Percentiles rank a stretch among this genome's conserved stretches.
Evolutionary conservation across 345 rosid genomes (phyloP).

Genomic region (Alliaria petiolata): DNA sequence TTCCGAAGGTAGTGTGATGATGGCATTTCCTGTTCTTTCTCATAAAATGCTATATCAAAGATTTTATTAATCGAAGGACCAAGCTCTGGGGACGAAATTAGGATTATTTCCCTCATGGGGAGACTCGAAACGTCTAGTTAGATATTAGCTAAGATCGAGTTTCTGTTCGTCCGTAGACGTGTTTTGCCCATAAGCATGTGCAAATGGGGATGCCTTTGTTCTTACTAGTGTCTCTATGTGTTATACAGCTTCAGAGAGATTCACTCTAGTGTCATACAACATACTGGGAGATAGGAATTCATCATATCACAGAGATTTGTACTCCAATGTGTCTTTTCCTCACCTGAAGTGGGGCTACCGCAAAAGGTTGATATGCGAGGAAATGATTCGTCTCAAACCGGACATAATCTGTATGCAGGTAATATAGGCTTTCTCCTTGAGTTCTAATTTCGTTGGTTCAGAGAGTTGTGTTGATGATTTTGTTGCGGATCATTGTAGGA

Average conservation of each 20-base stretch:
- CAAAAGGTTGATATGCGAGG: constrained; percentile 57
- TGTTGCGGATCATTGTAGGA: constrained; percentile 44
- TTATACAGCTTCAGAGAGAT: constrained; percentile 41
- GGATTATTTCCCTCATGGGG: too few relatives aligned
- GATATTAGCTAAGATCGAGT: neutral
- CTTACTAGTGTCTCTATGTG: neutral
- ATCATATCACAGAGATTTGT: constrained; percentile 56
- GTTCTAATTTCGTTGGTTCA: neutral
- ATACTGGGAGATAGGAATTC: constrained; percentile 73
- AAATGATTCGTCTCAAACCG: constrained; percentile 52
- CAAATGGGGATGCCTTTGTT: too few relatives aligned
- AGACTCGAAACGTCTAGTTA: neutral
- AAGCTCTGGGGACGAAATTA: too few relatives aligned
- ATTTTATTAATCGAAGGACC: too few relatives aligned
- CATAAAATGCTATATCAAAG: neutral
- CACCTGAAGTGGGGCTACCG: constrained; percentile 67
- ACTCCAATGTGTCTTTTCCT: constrained; percentile 48
- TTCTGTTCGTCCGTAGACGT: too few relatives aligned
- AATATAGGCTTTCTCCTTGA: neutral
- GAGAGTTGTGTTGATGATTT: neutral
- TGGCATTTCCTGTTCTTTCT: neutral
- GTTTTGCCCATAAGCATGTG: too few relatives aligned
- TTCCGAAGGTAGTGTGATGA: constrained; percentile 39
- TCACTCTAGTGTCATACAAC: constrained; percentile 68
- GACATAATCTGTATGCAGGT: constrained; percentile 83